Conservation (phyloP, 495 filamentous ascomycete species). For the Podospora bellae-mahoneyi region DNA sequence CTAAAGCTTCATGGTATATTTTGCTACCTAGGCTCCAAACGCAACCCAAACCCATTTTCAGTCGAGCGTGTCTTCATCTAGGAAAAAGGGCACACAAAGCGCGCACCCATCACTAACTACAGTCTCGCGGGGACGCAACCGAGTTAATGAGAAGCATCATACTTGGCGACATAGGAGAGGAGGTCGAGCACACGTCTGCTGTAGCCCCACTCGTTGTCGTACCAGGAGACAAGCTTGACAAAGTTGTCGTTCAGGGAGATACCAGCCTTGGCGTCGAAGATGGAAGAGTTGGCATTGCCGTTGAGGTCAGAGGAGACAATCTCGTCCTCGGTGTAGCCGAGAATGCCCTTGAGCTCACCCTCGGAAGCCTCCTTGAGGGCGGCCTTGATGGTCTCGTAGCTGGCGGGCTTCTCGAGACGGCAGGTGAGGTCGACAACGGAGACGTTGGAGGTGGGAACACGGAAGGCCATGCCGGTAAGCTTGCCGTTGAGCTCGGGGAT, state of each 20-base stretch:
- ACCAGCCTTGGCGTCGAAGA: slow-evolving; percentile 99
- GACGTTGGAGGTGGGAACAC: slow-evolving; percentile 97
- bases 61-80: slow-evolving; percentile 6
- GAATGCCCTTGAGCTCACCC: slow-evolving; percentile 81
- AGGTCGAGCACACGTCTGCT: slow-evolving; percentile 98
- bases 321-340: slow-evolving; percentile 96
- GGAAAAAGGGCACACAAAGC: slow-evolving; percentile 10
- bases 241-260: slow-evolving; percentile 98
- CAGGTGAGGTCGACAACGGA: slow-evolving; percentile 96
- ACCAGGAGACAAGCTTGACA: slow-evolving; percentile 98
- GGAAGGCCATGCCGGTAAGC: slow-evolving; percentile 99
- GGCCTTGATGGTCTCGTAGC: slow-evolving; percentile 92
- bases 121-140: slow-evolving; percentile 23
- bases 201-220: slow-evolving; percentile 89
- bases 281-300: slow-evolving; percentile 87
- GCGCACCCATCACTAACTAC: slow-evolving; percentile 17
- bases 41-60: slow-evolving; percentile 8
- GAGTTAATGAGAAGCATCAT: slow-evolving; percentile 54
- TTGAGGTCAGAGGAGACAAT: slow-evolving; percentile 91
- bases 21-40: slow-evolving; percentile 10
- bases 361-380: slow-evolving; percentile 85
- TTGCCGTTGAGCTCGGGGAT: slow-evolving; percentile 97
- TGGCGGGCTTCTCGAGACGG: slow-evolving; percentile 85
- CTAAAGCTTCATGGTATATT: slow-evolving; percentile 9
- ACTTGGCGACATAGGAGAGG: slow-evolving; percentile 86